Base-by-base conservation (phyloP, 495 filamentous ascomycete genomes). In the Terfezia claveryi region DNA sequence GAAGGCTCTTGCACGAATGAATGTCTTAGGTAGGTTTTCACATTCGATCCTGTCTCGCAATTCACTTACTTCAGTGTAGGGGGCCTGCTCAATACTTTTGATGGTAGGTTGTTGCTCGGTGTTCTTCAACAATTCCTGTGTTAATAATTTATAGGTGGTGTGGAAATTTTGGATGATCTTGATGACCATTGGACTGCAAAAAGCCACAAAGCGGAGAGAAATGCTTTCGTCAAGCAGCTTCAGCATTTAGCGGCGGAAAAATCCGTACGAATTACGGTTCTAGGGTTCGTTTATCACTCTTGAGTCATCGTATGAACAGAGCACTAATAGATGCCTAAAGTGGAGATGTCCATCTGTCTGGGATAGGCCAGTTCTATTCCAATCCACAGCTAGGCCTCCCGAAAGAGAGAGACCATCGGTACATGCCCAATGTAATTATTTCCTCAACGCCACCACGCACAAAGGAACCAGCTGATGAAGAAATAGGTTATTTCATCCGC, bases 171-270 rank as follows among this genome's bases (percentile, higher is more conserved):
- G 32, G 91, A 96, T 68, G 85, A 92, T 64, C 71, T 92, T 10
- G 83, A 87, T 60, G 91, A 98, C 66, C 89, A 96, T 64, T 98
- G 91, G 91, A 93, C 91, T 3, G 88, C 91, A 20, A 92, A 85
- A 61, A 81, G 87, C 62, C 86, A 94, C 68, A 96, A 96, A 64
- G 67, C 71, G 10, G 91, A 98, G 69, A 77, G 91, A 36, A 83
- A 80, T 59, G 82, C 65, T 64, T 75, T 95, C 59, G 79, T 98
- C 37, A 79, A 89, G 61, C 85, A 92, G 55, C 73, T 98, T 14
- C 91, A 98, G 65, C 81, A 87, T 59, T 70, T 96, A 50, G 88
- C 92, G 12, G 85, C 81, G 9, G 85, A 89, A 63, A 91, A 88
- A 61, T 93, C 85, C 11, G 74, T 96, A 52, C 79, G 91, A n/a